Evolutionary conservation across 1,284 basidiomycete species (phyloP), one percentile per base, ranked within the genome.

Genomic region (Vanrija pseudolonga): DNA sequence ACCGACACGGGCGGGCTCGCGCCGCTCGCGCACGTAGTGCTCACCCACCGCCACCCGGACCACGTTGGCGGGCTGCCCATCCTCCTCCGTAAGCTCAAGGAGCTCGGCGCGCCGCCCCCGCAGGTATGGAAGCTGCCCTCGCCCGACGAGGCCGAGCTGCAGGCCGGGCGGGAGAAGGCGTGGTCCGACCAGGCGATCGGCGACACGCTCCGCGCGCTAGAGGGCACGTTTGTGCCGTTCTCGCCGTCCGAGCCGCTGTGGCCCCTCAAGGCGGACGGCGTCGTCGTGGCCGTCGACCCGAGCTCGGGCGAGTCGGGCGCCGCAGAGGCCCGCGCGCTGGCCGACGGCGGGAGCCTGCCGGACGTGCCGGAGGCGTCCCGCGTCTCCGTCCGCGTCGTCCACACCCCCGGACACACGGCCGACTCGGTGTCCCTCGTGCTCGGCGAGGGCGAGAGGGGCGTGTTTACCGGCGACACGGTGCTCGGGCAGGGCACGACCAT

Each of bases 1-100:
- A 50, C 57, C 14, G 45, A 51, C 23, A 67, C 67, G 65, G 39
- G 39, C 39, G 19, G 9, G 7, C 41, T 48, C 14, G 19, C 23
- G 36, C 32, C 49, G 14, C 60, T 94, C 44, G 88, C 87, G 18
- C 89, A 94, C 69, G 89, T 97, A 66, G 81, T 98, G 63, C 77
- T 98, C 45, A 92, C 92, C 0, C 95, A 98, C 72, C 87, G 87
- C 79, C 95, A 98, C 69, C 79, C 80, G 41, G 95, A 98, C 73
- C 95, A 98, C 64, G 81, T 86, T 51, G 83, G 83, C 6, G 95
- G 93, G 3, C 78, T 96, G 4, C 82, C 83, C 0, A 78, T 82
- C 24, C 85, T 97, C 0, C 82, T 97, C 1, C 67, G 68, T 1
- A 81, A 89, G 44, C 81, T 96, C 2, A 78, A 80, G 19, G 74